Conservation (phyloP, 106 monocot species). For the Dendrobium chrysotoxum region DNA sequence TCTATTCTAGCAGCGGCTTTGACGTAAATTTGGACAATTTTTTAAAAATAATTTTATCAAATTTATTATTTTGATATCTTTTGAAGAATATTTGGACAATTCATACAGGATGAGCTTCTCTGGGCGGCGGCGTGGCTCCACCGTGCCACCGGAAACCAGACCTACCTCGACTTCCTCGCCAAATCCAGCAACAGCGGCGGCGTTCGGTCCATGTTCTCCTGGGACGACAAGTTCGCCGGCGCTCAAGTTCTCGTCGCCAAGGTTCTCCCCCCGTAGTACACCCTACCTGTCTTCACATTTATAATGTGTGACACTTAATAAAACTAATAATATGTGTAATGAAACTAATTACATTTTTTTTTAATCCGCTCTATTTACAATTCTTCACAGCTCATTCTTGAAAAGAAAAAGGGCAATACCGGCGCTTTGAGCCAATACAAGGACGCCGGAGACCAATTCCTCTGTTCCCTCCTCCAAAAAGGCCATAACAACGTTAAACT, state of each 20-base stretch:
- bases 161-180: conserved; percentile 34
- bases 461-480: conserved; percentile 58
- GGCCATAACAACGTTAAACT: conserved; percentile 29
- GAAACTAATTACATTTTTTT: neutral
- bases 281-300: neutral
- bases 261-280: neutral
- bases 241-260: conserved; percentile 48
- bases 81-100: too few species aligned
- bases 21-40: conserved; percentile 24
- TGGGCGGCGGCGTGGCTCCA: conserved; percentile 86
- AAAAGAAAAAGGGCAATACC: conserved; percentile 15
- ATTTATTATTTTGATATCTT: too few species aligned
- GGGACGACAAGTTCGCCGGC: conserved; percentile 77
- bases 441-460: conserved; percentile 33
- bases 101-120: conserved; percentile 46
- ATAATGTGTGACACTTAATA: too few species aligned
- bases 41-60: neutral
- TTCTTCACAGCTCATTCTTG: conserved; percentile 34
- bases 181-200: conserved; percentile 27
- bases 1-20: conserved; percentile 61
- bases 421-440: conserved; percentile 29
- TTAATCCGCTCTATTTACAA: neutral
- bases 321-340: too few species aligned
- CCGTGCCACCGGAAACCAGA: conserved; percentile 42
- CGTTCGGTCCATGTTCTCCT: conserved; percentile 39